These are phyloP conservation scores for Berkeleyomyces rouxiae DNA, from an alignment of 2,329 filamentous ascomycete species.

Conservation along the genomic window DNA sequence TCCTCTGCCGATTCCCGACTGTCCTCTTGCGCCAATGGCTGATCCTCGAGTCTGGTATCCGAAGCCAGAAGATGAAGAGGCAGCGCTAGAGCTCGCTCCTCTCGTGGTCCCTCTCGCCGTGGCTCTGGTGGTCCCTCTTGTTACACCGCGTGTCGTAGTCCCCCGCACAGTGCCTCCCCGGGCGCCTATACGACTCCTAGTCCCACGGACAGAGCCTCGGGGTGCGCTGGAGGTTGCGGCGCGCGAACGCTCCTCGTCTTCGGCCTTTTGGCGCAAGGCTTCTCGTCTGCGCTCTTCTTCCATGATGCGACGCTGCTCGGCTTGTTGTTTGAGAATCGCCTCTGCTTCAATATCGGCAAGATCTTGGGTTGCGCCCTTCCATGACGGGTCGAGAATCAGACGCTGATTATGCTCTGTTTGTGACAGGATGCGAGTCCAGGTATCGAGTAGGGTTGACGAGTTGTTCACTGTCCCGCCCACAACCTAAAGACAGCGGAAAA, in stretches of 20 bases:
- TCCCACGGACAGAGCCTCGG: slow-evolving; percentile 13
- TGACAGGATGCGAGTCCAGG: slow-evolving; percentile 88
- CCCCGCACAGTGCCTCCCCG: background rate
- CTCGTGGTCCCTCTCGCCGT: slow-evolving; percentile 15
- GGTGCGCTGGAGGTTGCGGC: slow-evolving; percentile 19
- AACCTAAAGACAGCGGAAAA: slow-evolving; percentile 34
- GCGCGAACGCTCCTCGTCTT: slow-evolving; percentile 38
- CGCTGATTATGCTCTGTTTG: slow-evolving; percentile 97
- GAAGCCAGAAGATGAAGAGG: slow-evolving; percentile 17
- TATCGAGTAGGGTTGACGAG: slow-evolving; percentile 77
- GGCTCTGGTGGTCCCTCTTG: background rate
- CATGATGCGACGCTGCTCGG: slow-evolving; percentile 55
- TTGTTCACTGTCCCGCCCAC: slow-evolving; percentile 74
- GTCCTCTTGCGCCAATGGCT: slow-evolving; percentile 19
- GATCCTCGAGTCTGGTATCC: slow-evolving; percentile 18
- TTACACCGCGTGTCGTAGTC: slow-evolving; percentile 15
- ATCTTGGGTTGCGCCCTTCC: slow-evolving; percentile 80
- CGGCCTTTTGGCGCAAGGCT: slow-evolving; percentile 45
- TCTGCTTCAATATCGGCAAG: slow-evolving; percentile 76
- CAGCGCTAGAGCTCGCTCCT: background rate
- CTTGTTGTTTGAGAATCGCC: slow-evolving; percentile 53
- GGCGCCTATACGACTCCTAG: background rate
- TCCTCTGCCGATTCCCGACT: slow-evolving; percentile 23
- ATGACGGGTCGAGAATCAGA: slow-evolving; percentile 70
- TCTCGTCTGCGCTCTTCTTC: slow-evolving; percentile 68